These are phyloP conservation scores for Boletus barrowsii DNA, from an alignment of 768 basidiomycete species.

Conservation along the genomic window DNA sequence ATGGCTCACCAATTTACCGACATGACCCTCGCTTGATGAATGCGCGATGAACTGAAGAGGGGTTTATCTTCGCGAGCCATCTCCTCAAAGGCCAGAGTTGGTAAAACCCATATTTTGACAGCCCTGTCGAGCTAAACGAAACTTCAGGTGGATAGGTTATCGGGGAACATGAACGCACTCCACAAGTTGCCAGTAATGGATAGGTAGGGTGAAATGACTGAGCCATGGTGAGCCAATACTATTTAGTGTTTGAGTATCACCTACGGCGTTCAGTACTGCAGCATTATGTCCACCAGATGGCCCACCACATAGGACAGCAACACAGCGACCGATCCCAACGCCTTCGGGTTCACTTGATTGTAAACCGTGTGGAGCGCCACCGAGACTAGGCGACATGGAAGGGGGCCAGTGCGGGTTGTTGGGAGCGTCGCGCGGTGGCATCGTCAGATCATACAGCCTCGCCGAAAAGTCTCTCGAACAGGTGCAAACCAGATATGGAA, in stretches of 20 bases:
- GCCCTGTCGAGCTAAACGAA: constrained; percentile 59
- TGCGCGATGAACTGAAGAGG: constrained; percentile 60
- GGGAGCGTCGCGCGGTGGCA: constrained; percentile 30
- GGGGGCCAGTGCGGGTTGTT: constrained; percentile 63
- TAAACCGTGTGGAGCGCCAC: constrained; percentile 69
- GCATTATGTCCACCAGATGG: constrained; percentile 71
- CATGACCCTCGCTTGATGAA: constrained; percentile 64
- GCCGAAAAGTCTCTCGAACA: constrained; percentile 71
- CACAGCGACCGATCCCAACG: constrained; percentile 54
- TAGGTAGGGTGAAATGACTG: constrained; percentile 67
- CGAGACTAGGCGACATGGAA: constrained; percentile 44
- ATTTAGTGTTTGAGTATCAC: constrained; percentile 12
- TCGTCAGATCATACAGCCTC: constrained; percentile 63
- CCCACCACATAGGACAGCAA: constrained; percentile 63
- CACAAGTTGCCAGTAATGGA: constrained; percentile 74
- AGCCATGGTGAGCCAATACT: background rate
- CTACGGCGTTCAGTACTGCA: constrained; percentile 63
- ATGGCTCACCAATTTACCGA: constrained; percentile 57
- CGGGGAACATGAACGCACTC: constrained; percentile 43
- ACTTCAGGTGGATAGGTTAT: background rate
- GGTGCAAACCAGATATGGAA: constrained; percentile 61
- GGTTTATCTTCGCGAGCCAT: constrained; percentile 71
- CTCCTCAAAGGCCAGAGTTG: constrained; percentile 34
- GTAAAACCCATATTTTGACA: constrained; percentile 73
- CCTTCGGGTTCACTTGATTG: constrained; percentile 61